Base-by-base conservation (phyloP, 148 eudicot species). In the Suaeda aralocaspica region DNA sequence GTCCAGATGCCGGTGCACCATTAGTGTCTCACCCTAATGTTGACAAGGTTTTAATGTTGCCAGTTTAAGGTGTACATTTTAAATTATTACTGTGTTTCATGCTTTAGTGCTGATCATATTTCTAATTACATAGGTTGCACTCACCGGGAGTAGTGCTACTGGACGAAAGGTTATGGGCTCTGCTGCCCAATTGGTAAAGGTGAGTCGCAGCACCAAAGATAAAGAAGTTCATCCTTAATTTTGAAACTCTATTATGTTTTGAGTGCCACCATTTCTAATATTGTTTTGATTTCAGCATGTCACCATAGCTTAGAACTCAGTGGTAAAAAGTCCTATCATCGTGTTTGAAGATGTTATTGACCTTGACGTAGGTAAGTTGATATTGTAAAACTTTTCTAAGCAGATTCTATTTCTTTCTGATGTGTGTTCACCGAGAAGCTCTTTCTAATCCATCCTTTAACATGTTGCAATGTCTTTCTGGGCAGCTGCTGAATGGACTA, bases 291-390 rank as follows among this genome's bases (percentile, higher is more conserved):
- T 77, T 76, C 96, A 95, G 99, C 99, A 96, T 33, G 89, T 95
- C 74, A 83, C 92, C n/a, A n/a, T n/a, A n/a, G n/a, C 44, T 85
- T 95, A 71, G 99, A 95, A 77, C 99, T 95, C 68, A 97, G 99
- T 69, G 99, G 99, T 48, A 95, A 95, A n/a, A 84, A 95, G 99
- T 76, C 99, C 99, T 56, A 89, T 95, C 67, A 67, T 95, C 50
- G 90, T 95, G 65, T 95, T 95, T 84, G 96, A 95, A 65, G 99
- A 95, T 82, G n/a, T n/a, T n/a, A 87, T 89, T 64, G 97, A 91
- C 64, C 83, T 95, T 60, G 97, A 91, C 69, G 80, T 80, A 80
- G 96, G 99, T 91, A 73, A 77, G 93, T 78, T 61, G 70, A 78
- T 81, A 58, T 16, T 12, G 25, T 52, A 13, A 10, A 51, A 2